phyloP scores from a whole-genome alignment of 495 filamentous ascomycete species.

The Jackrogersella multiformis region DNA sequence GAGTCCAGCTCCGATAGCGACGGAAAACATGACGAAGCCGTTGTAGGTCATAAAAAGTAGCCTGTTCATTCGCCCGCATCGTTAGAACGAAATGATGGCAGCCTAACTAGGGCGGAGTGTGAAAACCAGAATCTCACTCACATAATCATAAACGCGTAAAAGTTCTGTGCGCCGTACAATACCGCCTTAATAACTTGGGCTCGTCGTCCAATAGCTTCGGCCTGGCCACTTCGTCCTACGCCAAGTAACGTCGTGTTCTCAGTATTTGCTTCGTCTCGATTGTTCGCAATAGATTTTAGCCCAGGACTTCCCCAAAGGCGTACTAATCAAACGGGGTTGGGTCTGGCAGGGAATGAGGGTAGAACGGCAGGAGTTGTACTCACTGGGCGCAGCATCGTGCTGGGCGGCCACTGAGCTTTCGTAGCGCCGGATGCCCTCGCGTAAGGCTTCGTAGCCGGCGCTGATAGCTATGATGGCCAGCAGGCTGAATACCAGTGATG shows the following conservation, averaged over 20 bases:
- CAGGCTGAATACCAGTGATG: constrained; percentile 80
- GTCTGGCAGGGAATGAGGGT: constrained; percentile 3
- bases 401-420: constrained; percentile 66
- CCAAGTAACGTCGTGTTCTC: constrained; percentile 62
- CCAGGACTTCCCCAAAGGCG: constrained; percentile 38
- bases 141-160: constrained; percentile 99
- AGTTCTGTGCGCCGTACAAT: constrained; percentile 93
- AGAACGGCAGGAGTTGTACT: constrained; percentile 41
- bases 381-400: constrained; percentile 66
- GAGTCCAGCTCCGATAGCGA: constrained; percentile 86
- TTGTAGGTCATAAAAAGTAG: constrained; percentile 99
- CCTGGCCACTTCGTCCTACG: constrained; percentile 61
- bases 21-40: constrained; percentile 93
- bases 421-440: constrained; percentile 77
- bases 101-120: background rate
- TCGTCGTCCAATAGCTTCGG: constrained; percentile 61
- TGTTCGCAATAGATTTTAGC: constrained; percentile 42
- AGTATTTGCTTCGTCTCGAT: constrained; percentile 57
- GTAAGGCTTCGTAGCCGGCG: constrained; percentile 89
- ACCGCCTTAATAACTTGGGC: constrained; percentile 80
- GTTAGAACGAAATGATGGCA: background rate
- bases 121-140: constrained; percentile 61
- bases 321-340: constrained; percentile 10
- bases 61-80: constrained; percentile 59
- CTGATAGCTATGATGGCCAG: constrained; percentile 81